Evolutionary conservation across 176 grass and related monocot genomes (phyloP), one percentile per base, ranked within the genome.

Genomic region (Eremochloa ophiuroides): DNA sequence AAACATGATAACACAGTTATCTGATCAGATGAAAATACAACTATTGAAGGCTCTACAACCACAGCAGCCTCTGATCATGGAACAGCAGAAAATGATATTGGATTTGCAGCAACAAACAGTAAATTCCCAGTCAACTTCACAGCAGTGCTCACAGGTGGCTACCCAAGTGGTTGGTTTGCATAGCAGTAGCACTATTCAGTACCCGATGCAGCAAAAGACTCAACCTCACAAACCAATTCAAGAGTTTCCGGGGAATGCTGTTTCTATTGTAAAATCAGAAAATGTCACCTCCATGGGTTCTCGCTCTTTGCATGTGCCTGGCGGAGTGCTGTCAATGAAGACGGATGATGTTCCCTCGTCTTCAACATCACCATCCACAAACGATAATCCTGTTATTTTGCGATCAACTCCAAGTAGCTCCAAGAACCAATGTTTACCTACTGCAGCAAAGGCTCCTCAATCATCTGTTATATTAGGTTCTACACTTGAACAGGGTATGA

Each of bases 11-110:
- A 28, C 66, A n/a, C 86, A 87, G 26, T 42, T 85, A 28, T 83
- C 83, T 62, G 91, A 94, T 80, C 91, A 94, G 38, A 82, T 91
- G 76, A 85, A 88, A 74, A 74, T 90, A 59, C 92, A 94, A 71
- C 23, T 94, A 62, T 63, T 91, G 68, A 88, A 86, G 61, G 77
- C 76, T 76, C 40, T 88, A 62, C 85, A 83, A n/a, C 82, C 83
- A 29, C 87, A 87, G 66, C 87, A 92, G 40, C 28, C 85, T 55
- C 73, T 87, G 69, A 65, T 35, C 39, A 71, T 68, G 31, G 92
- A 91, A 47, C 80, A 88, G 50, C 86, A 94, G 86, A 94, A 94
- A 86, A 84, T 88, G 69, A 46, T 89, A 63, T 48, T 86, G 10
- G 72, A 84, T 63, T 82, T 94, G 61, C 88, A 86, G 64, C 88